Evolutionary conservation across 768 basidiomycete genomes (phyloP).

Genomic region (Boletus rubroflammeus): DNA sequence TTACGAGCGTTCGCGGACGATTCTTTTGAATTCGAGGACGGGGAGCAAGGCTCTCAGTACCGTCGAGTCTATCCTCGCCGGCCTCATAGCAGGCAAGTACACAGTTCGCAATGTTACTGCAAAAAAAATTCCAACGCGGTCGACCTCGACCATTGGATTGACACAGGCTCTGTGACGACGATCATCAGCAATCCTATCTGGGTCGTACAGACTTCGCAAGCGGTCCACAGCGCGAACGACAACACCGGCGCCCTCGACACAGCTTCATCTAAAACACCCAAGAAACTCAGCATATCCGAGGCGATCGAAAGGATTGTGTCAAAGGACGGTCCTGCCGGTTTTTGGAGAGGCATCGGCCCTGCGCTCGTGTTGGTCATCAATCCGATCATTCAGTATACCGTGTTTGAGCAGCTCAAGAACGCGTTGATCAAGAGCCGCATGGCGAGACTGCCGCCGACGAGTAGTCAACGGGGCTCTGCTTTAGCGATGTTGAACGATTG

Average conservation of each 20-base stretch:
- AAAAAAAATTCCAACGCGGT: not conserved
- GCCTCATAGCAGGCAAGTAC: slow-evolving; percentile 72
- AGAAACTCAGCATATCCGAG: slow-evolving; percentile 61
- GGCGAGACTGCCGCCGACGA: slow-evolving; percentile 46
- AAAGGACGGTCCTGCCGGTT: slow-evolving; percentile 70
- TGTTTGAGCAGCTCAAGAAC: slow-evolving; percentile 94
- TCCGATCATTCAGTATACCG: slow-evolving; percentile 91
- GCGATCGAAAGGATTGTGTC: slow-evolving; percentile 66
- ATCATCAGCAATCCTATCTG: slow-evolving; percentile 92
- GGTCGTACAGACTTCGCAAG: slow-evolving; percentile 92
- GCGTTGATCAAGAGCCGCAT: slow-evolving; percentile 62
- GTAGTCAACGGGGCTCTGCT: slow-evolving; percentile 37
- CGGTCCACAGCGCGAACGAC: slow-evolving; percentile 53
- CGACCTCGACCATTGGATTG: not conserved
- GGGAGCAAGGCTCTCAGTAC: slow-evolving; percentile 74
- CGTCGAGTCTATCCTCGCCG: slow-evolving; percentile 85
- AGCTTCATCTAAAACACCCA: slow-evolving; percentile 44
- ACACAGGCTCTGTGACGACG: slow-evolving; percentile 79
- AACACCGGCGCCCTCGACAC: slow-evolving; percentile 20
- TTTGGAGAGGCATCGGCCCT: slow-evolving; percentile 92
- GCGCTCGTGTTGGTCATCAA: slow-evolving; percentile 93
- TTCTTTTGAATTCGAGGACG: slow-evolving; percentile 50
- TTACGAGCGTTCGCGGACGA: slow-evolving; percentile 67
- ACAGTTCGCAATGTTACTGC: slow-evolving; percentile 1
- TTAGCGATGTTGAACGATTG: slow-evolving; percentile 65